Base-by-base conservation (phyloP, 495 filamentous ascomycete genomes). In the Aspergillus campestris region DNA sequence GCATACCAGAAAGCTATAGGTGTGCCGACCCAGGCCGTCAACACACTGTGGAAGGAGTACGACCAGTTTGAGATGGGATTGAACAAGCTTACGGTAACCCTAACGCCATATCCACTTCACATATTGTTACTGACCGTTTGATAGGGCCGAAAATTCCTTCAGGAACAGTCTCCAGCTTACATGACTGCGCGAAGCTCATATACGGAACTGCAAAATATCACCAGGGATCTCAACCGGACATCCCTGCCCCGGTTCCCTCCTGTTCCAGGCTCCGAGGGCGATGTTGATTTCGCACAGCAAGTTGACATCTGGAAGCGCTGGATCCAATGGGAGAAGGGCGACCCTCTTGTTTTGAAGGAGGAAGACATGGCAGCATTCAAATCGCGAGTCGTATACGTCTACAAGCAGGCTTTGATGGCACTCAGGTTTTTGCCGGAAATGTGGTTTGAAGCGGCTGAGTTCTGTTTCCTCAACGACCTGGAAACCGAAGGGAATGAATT, bases 361-460 rank as follows among this genome's bases (percentile, higher is more conserved):
- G 88, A 96, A 12, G 89, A 96, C 51, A 60, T 69, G 6, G 67
- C 75, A 30, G 73, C 79, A 1, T 94, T 83, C 66, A 83, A 82
- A 49, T 71, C 78, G 44, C 83, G 92, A 15, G 76, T 96, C 44
- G 56, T 95, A 18, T 92, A 90, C 64, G 84, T 86, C 47, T 97
- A 94, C 70, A 91, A 90, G 66, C 91, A 95, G 60, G 86, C 92
- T 28, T 69, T 92, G 32, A 96, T 96, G 89, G 84, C 89, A 7
- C 67, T 98, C 48, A 77, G 88, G 43, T 98, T 95, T 58, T 86
- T 89, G 73, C 92, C 94, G 3, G 86, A 91, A 59, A 80, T 96
- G 50, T 98, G 92, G 92, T 91, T 85, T 51, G 89, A 95, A 38
- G 92, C 90, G 3, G 86, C 89, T 9, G 86, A 95, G 46, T 98